A percentile compares a stretch with the other conserved stretches of the same genome.
Conservation (phyloP, 768 basidiomycete species). For the Lentinula aciculospora region DNA sequence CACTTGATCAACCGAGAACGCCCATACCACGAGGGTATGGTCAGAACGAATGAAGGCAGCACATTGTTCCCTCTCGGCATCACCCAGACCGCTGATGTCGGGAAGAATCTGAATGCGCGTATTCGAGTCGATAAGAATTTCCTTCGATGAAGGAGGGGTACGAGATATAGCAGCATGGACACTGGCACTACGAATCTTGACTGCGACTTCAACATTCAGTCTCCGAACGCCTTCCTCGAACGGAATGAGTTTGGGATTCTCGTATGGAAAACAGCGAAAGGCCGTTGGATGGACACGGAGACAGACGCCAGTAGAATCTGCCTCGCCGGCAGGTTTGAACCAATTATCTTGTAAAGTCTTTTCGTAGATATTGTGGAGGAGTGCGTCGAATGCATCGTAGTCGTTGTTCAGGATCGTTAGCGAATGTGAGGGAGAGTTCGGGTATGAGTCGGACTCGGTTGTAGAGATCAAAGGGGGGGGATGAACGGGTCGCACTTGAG, state of each 20-base stretch:
- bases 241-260: slow-evolving; percentile 64
- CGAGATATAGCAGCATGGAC: slow-evolving; percentile 62
- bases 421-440: slow-evolving; percentile 2
- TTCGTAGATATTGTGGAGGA: slow-evolving; percentile 74
- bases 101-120: slow-evolving; percentile 85
- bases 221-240: slow-evolving; percentile 75
- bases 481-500: neutral
- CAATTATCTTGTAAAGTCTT: slow-evolving; percentile 63
- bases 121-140: slow-evolving; percentile 68
- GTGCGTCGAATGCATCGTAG: slow-evolving; percentile 76
- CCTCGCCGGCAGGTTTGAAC: slow-evolving; percentile 76
- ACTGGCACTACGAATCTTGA: slow-evolving; percentile 69
- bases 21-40: slow-evolving; percentile 71
- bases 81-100: slow-evolving; percentile 56
- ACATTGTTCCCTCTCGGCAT: slow-evolving; percentile 85
- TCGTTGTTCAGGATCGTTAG: slow-evolving; percentile 52
- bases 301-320: slow-evolving; percentile 67
- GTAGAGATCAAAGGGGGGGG: neutral
- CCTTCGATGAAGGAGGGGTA: slow-evolving; percentile 37
- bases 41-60: slow-evolving; percentile 61
- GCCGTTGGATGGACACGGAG: slow-evolving; percentile 49
- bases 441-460: neutral
- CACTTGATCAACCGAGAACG: slow-evolving; percentile 63
- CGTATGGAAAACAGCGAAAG: slow-evolving; percentile 85
- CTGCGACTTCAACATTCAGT: slow-evolving; percentile 80